Conservation (phyloP, 345 rosid genomes). For the Euphorbia pulcherrima region DNA sequence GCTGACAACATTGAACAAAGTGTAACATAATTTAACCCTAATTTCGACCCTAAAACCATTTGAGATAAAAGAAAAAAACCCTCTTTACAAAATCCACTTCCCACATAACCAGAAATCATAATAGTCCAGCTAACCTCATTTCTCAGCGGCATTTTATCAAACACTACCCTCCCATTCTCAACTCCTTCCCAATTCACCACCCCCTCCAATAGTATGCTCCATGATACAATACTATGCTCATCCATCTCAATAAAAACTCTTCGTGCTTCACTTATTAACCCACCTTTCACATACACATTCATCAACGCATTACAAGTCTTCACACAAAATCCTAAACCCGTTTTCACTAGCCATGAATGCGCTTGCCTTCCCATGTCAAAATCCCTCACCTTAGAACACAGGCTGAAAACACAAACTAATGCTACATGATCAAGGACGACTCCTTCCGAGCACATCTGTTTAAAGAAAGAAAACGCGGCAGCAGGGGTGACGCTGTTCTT, state of each 20-base stretch:
- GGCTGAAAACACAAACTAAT: constrained; percentile 47
- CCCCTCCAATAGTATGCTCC: constrained; percentile 67
- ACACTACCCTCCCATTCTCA: constrained; percentile 48
- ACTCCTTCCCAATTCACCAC: constrained; percentile 61
- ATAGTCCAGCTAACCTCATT: constrained; percentile 73
- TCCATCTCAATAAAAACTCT: constrained; percentile 44
- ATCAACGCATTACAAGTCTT: constrained; percentile 58
- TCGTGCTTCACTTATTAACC: constrained; percentile 42
- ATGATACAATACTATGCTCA: constrained; percentile 56
- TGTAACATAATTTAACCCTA: constrained; percentile 44
- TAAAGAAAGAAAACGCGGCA: constrained; percentile 39
- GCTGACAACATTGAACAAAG: constrained; percentile 68
- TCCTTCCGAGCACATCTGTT: constrained; percentile 38
- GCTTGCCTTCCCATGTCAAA: constrained; percentile 48
- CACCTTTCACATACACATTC: constrained; percentile 71
- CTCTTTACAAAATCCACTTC: constrained; percentile 46
- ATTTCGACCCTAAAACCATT: constrained; percentile 41
- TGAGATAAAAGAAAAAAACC: constrained; percentile 42
- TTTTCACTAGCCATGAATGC: constrained; percentile 55
- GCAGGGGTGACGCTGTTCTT: constrained; percentile 22
- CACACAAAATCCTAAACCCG: constrained; percentile 37
- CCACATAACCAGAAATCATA: constrained; percentile 62
- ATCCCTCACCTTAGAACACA: constrained; percentile 49
- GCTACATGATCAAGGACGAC: constrained; percentile 54
- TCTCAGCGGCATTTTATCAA: constrained; percentile 62